phyloP scores from a whole-genome alignment of 2,329 filamentous ascomycete genomes.

The Emydomyces testavorans region DNA sequence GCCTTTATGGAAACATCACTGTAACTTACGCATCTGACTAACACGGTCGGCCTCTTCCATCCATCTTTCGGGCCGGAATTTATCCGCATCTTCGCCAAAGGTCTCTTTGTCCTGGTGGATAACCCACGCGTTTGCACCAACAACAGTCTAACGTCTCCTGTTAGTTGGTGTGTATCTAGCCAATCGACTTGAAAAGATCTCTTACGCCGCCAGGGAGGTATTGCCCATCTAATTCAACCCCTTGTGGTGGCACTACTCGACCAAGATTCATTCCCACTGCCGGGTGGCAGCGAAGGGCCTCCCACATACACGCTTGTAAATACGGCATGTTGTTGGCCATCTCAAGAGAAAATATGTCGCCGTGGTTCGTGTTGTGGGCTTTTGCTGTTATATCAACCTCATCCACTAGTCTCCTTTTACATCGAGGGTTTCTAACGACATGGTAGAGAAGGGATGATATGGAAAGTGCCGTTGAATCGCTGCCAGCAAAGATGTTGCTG shows the following conservation, averaged over 20 bases:
- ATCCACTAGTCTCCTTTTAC: background rate
- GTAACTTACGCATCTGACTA: background rate
- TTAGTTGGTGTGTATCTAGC: background rate
- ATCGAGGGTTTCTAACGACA: background rate
- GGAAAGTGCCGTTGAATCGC: slow-evolving; percentile 2
- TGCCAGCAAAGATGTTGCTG: slow-evolving; percentile 3
- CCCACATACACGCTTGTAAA: slow-evolving; percentile 66
- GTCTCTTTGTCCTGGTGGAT: slow-evolving; percentile 28
- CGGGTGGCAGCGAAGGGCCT: slow-evolving; percentile 65
- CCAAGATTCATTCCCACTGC: slow-evolving; percentile 62
- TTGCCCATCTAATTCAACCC: slow-evolving; percentile 51
- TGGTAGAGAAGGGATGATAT: background rate
- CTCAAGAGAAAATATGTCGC: slow-evolving; percentile 25
- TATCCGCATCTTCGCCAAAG: slow-evolving; percentile 27
- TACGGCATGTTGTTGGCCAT: slow-evolving; percentile 61
- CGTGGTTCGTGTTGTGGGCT: slow-evolving; percentile 48
- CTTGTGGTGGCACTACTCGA: slow-evolving; percentile 55
- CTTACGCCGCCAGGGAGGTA: slow-evolving; percentile 49
- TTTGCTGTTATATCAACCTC: background rate
- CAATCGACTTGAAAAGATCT: background rate
- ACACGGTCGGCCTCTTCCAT: background rate
- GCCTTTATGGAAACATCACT: background rate
- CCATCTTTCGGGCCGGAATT: slow-evolving; percentile 20
- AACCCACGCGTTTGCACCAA: slow-evolving; percentile 65
- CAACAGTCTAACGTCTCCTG: slow-evolving; percentile 43